These are phyloP conservation scores for Cytidiella melzeri DNA, from an alignment of 768 basidiomycete genomes.

Conservation along the genomic window DNA sequence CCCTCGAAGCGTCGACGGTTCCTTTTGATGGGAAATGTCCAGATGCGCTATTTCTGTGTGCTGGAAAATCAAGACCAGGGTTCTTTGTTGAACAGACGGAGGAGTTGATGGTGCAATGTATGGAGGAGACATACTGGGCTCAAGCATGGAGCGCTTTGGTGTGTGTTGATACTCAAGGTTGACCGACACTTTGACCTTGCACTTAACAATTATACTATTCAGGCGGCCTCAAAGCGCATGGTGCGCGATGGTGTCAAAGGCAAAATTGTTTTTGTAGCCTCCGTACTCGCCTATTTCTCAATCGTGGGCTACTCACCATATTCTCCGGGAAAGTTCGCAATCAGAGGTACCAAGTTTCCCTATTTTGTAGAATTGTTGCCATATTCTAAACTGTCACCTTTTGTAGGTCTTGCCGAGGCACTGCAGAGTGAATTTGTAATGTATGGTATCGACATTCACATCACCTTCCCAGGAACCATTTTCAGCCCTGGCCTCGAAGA, in stretches of 20 bases:
- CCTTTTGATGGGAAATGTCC: slow-evolving; percentile 54
- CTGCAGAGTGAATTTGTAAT: slow-evolving; percentile 74
- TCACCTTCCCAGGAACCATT: slow-evolving; percentile 82
- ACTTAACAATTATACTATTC: not conserved
- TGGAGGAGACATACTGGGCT: slow-evolving; percentile 52
- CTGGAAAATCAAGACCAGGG: slow-evolving; percentile 64
- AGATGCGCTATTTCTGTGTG: slow-evolving; percentile 75
- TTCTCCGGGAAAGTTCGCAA: slow-evolving; percentile 78
- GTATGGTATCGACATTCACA: slow-evolving; percentile 72
- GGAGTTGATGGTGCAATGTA: slow-evolving; percentile 49
- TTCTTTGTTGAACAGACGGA: slow-evolving; percentile 70
- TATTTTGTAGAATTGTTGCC: not conserved
- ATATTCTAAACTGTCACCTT: not conserved
- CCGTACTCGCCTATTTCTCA: slow-evolving; percentile 67
- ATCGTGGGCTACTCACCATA: slow-evolving; percentile 78
- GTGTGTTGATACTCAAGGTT: slow-evolving; percentile 14
- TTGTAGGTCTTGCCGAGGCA: slow-evolving; percentile 66
- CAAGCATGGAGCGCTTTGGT: slow-evolving; percentile 51
- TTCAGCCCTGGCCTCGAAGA: slow-evolving; percentile 67
- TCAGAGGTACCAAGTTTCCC: slow-evolving; percentile 51
- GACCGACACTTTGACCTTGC: no score
- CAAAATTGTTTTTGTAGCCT: slow-evolving; percentile 74
- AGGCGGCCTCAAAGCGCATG: slow-evolving; percentile 69
- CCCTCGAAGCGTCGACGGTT: slow-evolving; percentile 54
- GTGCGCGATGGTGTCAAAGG: slow-evolving; percentile 49